phyloP scores from a whole-genome alignment of 2,329 filamentous ascomycete species.

The Neonectria ditissima region DNA sequence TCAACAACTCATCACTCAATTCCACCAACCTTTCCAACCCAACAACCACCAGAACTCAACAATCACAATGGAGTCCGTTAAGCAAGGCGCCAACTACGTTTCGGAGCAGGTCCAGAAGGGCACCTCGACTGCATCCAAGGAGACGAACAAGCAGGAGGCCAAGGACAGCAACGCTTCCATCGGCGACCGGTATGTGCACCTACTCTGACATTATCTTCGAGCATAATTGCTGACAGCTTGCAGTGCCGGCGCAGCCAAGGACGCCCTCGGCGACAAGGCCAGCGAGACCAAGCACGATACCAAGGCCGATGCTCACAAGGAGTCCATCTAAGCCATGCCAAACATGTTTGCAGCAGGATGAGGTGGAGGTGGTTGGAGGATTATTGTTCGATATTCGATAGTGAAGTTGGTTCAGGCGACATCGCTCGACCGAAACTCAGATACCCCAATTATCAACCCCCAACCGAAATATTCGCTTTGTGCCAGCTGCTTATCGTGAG shows the following conservation, averaged over 20 bases:
- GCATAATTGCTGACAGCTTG: background rate
- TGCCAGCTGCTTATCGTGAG: too few relatives aligned
- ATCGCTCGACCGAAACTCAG: background rate
- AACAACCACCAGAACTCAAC: slow-evolving; percentile 27
- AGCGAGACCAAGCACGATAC: slow-evolving; percentile 54
- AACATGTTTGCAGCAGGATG: background rate
- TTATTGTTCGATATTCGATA: background rate
- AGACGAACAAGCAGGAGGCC: slow-evolving; percentile 76
- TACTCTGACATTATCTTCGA: background rate
- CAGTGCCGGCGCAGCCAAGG: slow-evolving; percentile 62
- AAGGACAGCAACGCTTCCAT: slow-evolving; percentile 68
- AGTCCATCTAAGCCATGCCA: slow-evolving; percentile 49
- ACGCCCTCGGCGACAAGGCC: slow-evolving; percentile 61
- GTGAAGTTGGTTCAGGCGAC: background rate
- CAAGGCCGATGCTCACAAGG: slow-evolving; percentile 58
- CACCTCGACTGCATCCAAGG: slow-evolving; percentile 69
- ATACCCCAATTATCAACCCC: background rate
- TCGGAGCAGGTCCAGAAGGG: slow-evolving; percentile 70
- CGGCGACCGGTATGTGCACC: slow-evolving; percentile 61
- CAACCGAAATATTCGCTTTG: background rate
- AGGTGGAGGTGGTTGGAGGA: slow-evolving; percentile 14
- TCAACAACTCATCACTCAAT: background rate
- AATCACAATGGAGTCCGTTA: slow-evolving; percentile 63
- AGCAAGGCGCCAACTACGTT: slow-evolving; percentile 76
- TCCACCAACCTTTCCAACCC: background rate